These are phyloP conservation scores for Candida easanensis DNA, from an alignment of 805 yeast species.

Conservation along the genomic window DNA sequence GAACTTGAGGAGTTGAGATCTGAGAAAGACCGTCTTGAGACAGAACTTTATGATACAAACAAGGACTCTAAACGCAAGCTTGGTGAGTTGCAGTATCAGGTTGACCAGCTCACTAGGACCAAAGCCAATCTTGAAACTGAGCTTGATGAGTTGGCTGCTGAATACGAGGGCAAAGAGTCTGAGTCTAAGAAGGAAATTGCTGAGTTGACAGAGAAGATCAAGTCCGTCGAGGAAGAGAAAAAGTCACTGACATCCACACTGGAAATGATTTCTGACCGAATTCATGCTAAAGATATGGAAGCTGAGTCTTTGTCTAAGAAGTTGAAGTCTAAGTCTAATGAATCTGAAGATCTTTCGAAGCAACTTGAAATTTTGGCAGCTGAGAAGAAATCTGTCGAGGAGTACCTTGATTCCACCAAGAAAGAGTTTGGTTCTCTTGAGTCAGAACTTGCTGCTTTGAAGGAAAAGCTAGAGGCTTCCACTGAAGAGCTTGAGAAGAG, in stretches of 20 bases:
- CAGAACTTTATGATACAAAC: slow-evolving; percentile 1
- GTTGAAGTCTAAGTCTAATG: slow-evolving; percentile 11
- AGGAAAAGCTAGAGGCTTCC: slow-evolving; percentile 5
- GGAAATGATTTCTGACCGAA: slow-evolving; percentile 32
- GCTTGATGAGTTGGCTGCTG: slow-evolving; percentile 26
- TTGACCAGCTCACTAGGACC: slow-evolving; percentile 6
- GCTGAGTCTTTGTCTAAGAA: slow-evolving; percentile 18
- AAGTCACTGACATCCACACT: slow-evolving; percentile 32
- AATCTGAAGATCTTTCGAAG: slow-evolving; percentile 8
- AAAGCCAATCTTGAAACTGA: slow-evolving; percentile 21
- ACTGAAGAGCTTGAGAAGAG: slow-evolving; percentile 11
- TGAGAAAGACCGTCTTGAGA: slow-evolving; percentile 1
- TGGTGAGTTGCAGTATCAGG: slow-evolving; percentile 4
- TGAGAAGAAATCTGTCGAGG: slow-evolving; percentile 4
- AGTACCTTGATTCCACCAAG: background rate
- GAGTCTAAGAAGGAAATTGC: slow-evolving; percentile 26
- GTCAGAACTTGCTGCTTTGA: background rate
- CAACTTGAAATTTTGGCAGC: background rate
- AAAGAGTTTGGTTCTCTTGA: background rate
- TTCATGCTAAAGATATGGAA: slow-evolving; percentile 28
- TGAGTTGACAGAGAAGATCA: slow-evolving; percentile 26
- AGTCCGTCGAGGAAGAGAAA: slow-evolving; percentile 30
- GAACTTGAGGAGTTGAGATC: slow-evolving; percentile 4
- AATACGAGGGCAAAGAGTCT: slow-evolving; percentile 29
- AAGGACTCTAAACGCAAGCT: background rate